phyloP scores from a whole-genome alignment of 768 basidiomycete genomes.

The Suillus clintonianus region DNA sequence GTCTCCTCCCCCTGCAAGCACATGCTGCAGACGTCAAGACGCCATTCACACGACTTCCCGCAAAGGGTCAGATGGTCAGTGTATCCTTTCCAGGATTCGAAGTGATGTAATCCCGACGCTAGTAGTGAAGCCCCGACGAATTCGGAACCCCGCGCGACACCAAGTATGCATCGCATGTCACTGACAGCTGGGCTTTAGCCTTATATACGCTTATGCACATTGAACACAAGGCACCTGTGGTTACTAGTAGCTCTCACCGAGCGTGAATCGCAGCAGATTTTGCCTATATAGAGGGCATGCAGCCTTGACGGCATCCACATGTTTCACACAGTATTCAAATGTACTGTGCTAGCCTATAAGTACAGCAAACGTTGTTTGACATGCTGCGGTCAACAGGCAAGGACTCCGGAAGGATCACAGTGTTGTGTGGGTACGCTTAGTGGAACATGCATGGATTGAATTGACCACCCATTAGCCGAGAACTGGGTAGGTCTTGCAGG shows the following conservation, averaged over 20 bases:
- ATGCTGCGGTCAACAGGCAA: background rate
- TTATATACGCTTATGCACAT: background rate
- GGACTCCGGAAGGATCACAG: background rate
- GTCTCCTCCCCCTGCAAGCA: background rate
- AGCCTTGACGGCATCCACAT: background rate
- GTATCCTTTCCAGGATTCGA: slow-evolving; percentile 1
- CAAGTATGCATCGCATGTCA: background rate
- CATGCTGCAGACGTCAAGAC: background rate
- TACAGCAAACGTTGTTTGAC: background rate
- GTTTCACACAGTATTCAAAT: background rate
- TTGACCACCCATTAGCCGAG: background rate
- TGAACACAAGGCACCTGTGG: background rate
- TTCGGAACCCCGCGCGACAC: background rate
- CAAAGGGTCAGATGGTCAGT: background rate
- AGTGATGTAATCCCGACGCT: slow-evolving; percentile 3
- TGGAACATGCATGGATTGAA: background rate
- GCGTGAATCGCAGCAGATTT: background rate
- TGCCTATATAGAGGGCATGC: background rate
- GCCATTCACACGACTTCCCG: slow-evolving; percentile 3
- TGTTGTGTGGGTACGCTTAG: background rate
- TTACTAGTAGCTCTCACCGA: background rate
- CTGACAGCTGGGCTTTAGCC: background rate
- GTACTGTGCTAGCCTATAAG: background rate
- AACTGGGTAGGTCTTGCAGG: background rate
- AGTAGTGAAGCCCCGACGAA: background rate